Evolutionary conservation across 2,329 filamentous ascomycete species (phyloP).

Genomic region (Onygena corvina): DNA sequence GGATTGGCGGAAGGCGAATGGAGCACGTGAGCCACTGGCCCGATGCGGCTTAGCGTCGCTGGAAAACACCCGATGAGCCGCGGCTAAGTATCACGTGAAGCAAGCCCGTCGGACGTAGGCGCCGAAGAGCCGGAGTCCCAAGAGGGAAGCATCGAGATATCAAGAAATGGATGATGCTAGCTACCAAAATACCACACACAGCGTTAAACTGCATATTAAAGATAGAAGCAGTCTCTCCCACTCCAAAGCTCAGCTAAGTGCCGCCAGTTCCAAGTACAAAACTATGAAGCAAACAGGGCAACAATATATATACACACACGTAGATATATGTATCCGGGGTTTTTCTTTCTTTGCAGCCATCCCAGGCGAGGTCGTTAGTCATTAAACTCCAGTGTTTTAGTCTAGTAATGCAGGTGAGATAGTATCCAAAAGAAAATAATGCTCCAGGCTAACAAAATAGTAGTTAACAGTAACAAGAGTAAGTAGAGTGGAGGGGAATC

Average conservation of each 20-base stretch:
- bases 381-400: conserved; percentile 1
- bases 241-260: conserved; percentile 3
- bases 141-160: background rate
- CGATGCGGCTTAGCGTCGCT: background rate
- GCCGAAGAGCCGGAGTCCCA: background rate
- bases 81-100: background rate
- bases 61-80: conserved; percentile 1
- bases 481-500: background rate
- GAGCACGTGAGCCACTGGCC: background rate
- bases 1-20: conserved; percentile 1
- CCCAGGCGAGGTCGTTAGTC: conserved; percentile 2
- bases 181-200: conserved; percentile 3
- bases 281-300: background rate
- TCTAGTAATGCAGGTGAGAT: conserved; percentile 4
- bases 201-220: background rate
- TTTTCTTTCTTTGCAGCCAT: conserved; percentile 2
- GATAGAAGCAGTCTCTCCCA: background rate
- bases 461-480: background rate
- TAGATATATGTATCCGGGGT: too few relatives aligned
- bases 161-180: too few relatives aligned
- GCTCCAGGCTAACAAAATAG: background rate
- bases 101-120: background rate
- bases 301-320: conserved; percentile 6
- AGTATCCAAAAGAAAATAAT: conserved; percentile 6
- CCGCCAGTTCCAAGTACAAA: conserved; percentile 3